phyloP scores from a whole-genome alignment of 495 filamentous ascomycete species.

The Talaromyces proteolyticus region DNA sequence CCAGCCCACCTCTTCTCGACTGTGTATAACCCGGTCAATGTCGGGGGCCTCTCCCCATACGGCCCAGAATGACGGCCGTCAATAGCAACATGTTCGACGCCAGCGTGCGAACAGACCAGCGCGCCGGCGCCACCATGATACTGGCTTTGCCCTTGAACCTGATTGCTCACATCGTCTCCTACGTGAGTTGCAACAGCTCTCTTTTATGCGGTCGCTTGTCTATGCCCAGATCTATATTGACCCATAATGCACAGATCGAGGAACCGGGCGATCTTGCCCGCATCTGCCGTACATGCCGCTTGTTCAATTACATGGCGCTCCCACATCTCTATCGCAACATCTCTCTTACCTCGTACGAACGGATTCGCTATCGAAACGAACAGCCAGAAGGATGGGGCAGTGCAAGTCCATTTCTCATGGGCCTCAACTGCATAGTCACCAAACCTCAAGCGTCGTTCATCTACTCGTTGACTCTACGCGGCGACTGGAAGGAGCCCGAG shows the following conservation, averaged over 20 bases:
- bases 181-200: slow-evolving; percentile 28
- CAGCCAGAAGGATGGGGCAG: slow-evolving; percentile 55
- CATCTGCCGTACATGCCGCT: slow-evolving; percentile 52
- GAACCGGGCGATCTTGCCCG: slow-evolving; percentile 51
- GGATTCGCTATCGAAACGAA: slow-evolving; percentile 54
- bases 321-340: slow-evolving; percentile 55
- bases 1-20: too few relatives aligned
- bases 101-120: slow-evolving; percentile 23
- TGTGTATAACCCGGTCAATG: too few relatives aligned
- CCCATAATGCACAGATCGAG: slow-evolving; percentile 32
- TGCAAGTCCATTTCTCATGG: slow-evolving; percentile 58
- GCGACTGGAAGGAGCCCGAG: slow-evolving; percentile 53
- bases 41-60: neutral
- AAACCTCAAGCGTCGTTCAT: slow-evolving; percentile 47
- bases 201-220: slow-evolving; percentile 1
- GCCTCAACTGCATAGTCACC: slow-evolving; percentile 54
- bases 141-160: slow-evolving; percentile 52
- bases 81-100: slow-evolving; percentile 44
- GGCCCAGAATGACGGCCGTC: slow-evolving; percentile 36
- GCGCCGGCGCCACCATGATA: slow-evolving; percentile 21
- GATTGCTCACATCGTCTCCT: slow-evolving; percentile 48
- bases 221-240: neutral
- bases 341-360: slow-evolving; percentile 52
- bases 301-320: slow-evolving; percentile 60
- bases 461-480: slow-evolving; percentile 45